Percentiles rank a stretch among this genome's conserved stretches.
Conservation (phyloP, 192 early-diverging fungal species). For the Piromyces finnis region DNA sequence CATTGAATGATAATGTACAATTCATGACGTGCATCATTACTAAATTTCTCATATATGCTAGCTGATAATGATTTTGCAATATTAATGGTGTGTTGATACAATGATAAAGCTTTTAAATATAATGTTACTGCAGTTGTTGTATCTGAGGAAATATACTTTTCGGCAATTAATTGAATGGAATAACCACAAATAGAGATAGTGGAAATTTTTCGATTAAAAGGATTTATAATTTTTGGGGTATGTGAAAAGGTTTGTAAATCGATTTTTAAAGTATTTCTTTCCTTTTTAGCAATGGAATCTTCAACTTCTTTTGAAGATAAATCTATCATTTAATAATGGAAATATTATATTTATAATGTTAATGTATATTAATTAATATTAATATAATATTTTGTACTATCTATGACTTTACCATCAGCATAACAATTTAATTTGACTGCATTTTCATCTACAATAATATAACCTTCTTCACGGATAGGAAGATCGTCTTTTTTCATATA, state of each 20-base stretch:
- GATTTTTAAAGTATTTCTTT: neutral
- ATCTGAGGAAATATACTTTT: neutral
- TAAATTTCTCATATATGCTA: neutral
- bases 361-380: no score
- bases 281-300: neutral
- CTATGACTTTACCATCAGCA: neutral
- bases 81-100: neutral
- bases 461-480: neutral
- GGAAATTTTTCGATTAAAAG: neutral
- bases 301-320: neutral
- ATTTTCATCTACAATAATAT: neutral
- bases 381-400: no score
- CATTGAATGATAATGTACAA: slow-evolving; percentile 51
- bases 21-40: neutral
- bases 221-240: neutral
- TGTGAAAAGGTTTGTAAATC: neutral
- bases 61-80: neutral
- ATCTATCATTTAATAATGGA: neutral
- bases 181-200: neutral
- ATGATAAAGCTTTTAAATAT: neutral
- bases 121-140: neutral
- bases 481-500: neutral
- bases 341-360: neutral
- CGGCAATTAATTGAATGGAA: neutral
- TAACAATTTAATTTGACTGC: neutral